Conservation (phyloP, 768 basidiomycete genomes). For the Tulasnella sp. region DNA sequence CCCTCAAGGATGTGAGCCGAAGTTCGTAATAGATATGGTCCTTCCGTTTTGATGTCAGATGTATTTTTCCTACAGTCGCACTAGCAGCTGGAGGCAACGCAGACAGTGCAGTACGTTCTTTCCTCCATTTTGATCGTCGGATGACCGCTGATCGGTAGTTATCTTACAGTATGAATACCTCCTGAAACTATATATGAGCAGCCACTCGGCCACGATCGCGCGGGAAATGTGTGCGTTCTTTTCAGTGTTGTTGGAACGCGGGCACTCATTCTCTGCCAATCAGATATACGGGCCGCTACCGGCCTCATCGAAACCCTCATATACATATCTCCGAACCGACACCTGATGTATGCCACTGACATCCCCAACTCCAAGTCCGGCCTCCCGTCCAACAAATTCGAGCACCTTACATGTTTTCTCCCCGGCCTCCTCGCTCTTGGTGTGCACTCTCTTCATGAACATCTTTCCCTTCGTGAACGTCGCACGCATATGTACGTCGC, state of each 20-base stretch:
- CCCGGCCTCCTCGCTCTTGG: slow-evolving; percentile 67
- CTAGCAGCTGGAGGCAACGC: slow-evolving; percentile 12
- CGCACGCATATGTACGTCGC: slow-evolving; percentile 65
- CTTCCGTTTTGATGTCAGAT: too few relatives aligned
- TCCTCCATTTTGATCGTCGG: not conserved
- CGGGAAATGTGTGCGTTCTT: slow-evolving; percentile 52
- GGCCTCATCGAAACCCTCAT: slow-evolving; percentile 36
- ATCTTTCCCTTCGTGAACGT: slow-evolving; percentile 27
- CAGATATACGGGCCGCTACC: slow-evolving; percentile 20
- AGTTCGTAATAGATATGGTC: not conserved
- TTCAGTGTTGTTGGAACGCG: not conserved
- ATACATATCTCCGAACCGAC: slow-evolving; percentile 51
- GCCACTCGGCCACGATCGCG: slow-evolving; percentile 44
- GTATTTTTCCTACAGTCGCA: not conserved
- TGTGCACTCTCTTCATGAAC: slow-evolving; percentile 34
- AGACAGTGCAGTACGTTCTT: slow-evolving; percentile 16
- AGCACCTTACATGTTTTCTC: slow-evolving; percentile 69
- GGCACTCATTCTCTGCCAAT: slow-evolving; percentile 28
- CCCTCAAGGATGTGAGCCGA: not conserved
- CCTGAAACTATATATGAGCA: slow-evolving; percentile 61
- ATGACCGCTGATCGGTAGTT: not conserved
- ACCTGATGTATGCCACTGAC: slow-evolving; percentile 60
- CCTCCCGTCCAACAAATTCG: slow-evolving; percentile 30
- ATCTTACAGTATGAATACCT: slow-evolving; percentile 50
- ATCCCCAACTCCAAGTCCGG: slow-evolving; percentile 22